These are phyloP conservation scores for Monosporascus sp. DNA, from an alignment of 2,329 filamentous ascomycete genomes.

Conservation along the genomic window DNA sequence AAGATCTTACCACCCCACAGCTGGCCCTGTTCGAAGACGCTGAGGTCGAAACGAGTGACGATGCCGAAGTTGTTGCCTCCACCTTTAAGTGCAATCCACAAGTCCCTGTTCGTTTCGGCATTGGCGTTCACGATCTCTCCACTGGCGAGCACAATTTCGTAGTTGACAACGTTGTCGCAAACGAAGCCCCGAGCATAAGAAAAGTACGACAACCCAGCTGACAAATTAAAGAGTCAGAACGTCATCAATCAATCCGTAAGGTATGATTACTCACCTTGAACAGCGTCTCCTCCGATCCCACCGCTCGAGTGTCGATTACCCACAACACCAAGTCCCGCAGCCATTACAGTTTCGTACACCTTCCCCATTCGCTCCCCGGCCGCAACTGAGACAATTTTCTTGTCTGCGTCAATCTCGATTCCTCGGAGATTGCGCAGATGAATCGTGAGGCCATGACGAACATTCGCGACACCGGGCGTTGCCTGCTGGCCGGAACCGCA, in stretches of 20 bases:
- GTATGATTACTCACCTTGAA: conserved; percentile 8
- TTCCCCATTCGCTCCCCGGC: conserved; percentile 6
- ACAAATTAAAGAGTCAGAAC: conserved; percentile 5
- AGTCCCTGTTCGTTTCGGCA: conserved; percentile 18
- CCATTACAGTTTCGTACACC: conserved; percentile 10
- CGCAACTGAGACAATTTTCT: conserved; percentile 1
- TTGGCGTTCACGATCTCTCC: conserved; percentile 33
- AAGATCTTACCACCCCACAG: conserved; percentile 28
- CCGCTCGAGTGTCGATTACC: conserved; percentile 11
- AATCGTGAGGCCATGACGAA: conserved; percentile 5
- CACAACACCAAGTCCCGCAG: conserved; percentile 8
- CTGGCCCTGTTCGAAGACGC: conserved; percentile 8
- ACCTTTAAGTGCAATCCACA: conserved; percentile 23
- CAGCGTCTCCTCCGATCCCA: conserved; percentile 11
- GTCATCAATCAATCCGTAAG: not conserved
- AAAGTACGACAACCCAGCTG: conserved; percentile 10
- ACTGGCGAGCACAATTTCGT: conserved; percentile 31
- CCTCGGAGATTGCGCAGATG: conserved; percentile 6
- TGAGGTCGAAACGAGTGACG: conserved; percentile 22
- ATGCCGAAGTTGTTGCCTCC: conserved; percentile 26
- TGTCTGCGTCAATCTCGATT: conserved; percentile 3
- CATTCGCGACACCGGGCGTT: conserved; percentile 4
- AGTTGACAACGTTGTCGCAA: conserved; percentile 15
- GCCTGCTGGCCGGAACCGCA: conserved; percentile 7
- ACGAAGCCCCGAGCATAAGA: conserved; percentile 9